Conservation (phyloP, 1,284 basidiomycete genomes). For the Malassezia arunalokei region DNA sequence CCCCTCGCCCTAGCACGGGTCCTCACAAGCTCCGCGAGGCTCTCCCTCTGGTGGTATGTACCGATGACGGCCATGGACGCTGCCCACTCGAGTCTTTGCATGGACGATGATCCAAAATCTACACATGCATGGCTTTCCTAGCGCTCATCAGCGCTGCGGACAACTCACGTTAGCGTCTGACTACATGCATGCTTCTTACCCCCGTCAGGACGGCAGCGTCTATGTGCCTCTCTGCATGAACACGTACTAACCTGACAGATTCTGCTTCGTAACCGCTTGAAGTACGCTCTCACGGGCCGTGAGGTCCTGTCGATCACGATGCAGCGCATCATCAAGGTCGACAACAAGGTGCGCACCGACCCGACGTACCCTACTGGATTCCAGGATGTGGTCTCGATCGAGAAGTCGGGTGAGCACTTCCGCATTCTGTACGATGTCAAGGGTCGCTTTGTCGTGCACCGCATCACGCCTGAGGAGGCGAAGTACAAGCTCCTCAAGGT, state of each 20-base stretch:
- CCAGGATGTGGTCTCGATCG: conserved; percentile 94
- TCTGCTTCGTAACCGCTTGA: conserved; percentile 96
- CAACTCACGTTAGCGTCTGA: conserved; percentile 12
- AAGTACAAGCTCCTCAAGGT: conserved; percentile 98
- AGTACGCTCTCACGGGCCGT: conserved; percentile 92
- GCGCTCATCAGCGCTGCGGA: conserved; percentile 5
- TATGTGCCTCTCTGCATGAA: background rate
- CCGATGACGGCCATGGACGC: background rate
- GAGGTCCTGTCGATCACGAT: conserved; percentile 91
- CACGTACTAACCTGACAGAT: conserved; percentile 48
- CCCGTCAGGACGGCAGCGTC: background rate
- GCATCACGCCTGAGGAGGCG: conserved; percentile 96
- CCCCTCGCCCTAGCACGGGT: conserved; percentile 89
- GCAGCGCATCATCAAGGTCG: conserved; percentile 96
- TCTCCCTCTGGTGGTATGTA: conserved; percentile 52
- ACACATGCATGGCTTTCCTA: conserved; percentile 20
- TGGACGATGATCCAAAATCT: conserved; percentile 7
- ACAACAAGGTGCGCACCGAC: conserved; percentile 97
- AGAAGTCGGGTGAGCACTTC: conserved; percentile 99
- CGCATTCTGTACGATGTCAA: conserved; percentile 98
- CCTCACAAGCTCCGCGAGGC: conserved; percentile 98
- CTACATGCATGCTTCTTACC: background rate
- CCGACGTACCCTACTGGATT: conserved; percentile 92
- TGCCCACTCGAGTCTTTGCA: background rate
- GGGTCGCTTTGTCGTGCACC: conserved; percentile 96